Evolutionary conservation across 2,329 filamentous ascomycete species (phyloP).

Genomic region (Beauveria sp.): DNA sequence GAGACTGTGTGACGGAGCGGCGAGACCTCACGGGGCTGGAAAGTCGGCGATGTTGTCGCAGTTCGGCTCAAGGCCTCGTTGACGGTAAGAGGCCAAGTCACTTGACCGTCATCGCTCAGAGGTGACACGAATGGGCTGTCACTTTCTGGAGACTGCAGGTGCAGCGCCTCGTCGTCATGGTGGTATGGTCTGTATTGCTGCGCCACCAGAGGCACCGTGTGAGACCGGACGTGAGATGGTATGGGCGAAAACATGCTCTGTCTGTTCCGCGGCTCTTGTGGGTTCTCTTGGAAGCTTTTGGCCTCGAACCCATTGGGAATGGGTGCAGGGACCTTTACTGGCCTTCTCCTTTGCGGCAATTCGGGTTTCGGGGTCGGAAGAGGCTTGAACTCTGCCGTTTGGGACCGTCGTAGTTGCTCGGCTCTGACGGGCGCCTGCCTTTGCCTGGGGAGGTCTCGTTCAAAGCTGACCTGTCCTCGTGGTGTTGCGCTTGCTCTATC

Average conservation of each 20-base stretch:
- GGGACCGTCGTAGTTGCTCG: not conserved
- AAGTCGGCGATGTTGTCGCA: not conserved
- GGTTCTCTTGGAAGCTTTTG: not conserved
- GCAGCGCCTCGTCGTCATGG: not conserved
- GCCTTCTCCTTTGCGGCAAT: not conserved
- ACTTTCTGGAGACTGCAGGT: not conserved
- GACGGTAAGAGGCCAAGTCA: not conserved
- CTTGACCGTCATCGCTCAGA: slow-evolving; percentile 3
- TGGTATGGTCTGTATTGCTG: not conserved
- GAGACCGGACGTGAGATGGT: not conserved
- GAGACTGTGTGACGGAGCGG: not conserved
- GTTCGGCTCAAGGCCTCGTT: not conserved
- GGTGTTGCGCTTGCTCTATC: not conserved
- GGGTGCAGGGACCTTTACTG: not conserved
- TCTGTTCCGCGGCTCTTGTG: not conserved
- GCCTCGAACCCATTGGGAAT: not conserved
- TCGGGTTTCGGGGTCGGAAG: not conserved
- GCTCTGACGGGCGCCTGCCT: not conserved
- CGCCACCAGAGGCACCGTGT: not conserved
- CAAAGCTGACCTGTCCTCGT: not conserved
- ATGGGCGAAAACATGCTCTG: not conserved
- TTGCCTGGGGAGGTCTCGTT: not conserved
- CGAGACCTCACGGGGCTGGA: not conserved
- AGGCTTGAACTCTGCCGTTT: slow-evolving; percentile 1
- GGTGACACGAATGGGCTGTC: slow-evolving; percentile 4